Evolutionary conservation across 2,329 filamentous ascomycete genomes (phyloP).

Genomic region (Chalaropsis ovoidea): DNA sequence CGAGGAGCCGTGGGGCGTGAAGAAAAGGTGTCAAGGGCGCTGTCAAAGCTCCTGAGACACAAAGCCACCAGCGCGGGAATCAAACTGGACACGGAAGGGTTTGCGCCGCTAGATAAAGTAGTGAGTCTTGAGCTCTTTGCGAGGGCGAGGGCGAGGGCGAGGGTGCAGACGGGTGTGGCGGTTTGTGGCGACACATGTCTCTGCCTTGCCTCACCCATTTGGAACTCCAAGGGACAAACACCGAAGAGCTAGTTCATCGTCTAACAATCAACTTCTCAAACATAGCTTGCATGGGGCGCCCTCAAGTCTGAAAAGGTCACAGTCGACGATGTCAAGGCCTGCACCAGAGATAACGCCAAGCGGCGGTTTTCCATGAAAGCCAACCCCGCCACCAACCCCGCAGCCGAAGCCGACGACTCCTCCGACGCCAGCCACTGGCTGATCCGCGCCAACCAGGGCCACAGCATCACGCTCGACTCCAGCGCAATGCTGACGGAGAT

Average conservation of each 20-base stretch:
- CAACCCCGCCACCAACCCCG: constrained; percentile 28
- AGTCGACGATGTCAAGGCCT: constrained; percentile 58
- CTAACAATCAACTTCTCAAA: not conserved
- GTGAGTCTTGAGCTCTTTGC: constrained; percentile 36
- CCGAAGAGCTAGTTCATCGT: not conserved
- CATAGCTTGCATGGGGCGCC: constrained; percentile 44
- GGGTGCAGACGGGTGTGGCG: not conserved
- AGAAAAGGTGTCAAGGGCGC: constrained; percentile 43
- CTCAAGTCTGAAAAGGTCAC: constrained; percentile 62
- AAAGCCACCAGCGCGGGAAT: constrained; percentile 49
- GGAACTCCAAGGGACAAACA: not conserved
- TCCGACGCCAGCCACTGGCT: constrained; percentile 57
- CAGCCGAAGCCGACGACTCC: constrained; percentile 29
- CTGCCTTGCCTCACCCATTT: not conserved
- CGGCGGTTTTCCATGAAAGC: constrained; percentile 72
- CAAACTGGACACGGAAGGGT: constrained; percentile 49
- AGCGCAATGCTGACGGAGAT: constrained; percentile 61
- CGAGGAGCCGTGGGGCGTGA: constrained; percentile 35
- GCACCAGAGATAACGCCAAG: constrained; percentile 72
- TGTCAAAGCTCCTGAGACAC: constrained; percentile 47
- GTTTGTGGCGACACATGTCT: not conserved
- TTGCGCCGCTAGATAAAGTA: constrained; percentile 47
- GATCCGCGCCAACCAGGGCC: constrained; percentile 92
- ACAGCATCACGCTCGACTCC: constrained; percentile 68
- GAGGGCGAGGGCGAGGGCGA: not conserved